phyloP scores from a whole-genome alignment of 345 rosid genomes.

The Syzygium aqueum region DNA sequence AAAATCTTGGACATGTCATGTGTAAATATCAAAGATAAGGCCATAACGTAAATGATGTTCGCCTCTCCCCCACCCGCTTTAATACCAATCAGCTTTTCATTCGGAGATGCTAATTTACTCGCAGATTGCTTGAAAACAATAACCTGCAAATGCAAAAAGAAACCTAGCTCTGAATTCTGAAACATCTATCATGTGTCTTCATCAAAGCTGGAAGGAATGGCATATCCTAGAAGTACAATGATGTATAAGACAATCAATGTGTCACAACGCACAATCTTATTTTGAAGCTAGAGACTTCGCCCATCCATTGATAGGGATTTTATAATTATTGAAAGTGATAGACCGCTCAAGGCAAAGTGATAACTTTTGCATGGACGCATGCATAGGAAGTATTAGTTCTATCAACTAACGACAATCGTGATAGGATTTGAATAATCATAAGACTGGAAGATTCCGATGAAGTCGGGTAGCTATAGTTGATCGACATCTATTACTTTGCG shows the following conservation, averaged over 20 bases:
- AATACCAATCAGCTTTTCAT: constrained; percentile 81
- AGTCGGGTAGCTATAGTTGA: neutral
- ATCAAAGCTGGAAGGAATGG: neutral
- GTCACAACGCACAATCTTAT: too few species aligned
- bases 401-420: too few species aligned
- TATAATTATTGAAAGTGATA: too few species aligned
- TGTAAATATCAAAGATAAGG: neutral
- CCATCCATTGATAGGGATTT: too few species aligned
- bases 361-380: too few species aligned
- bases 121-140: constrained; percentile 85
- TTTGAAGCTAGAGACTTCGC: too few species aligned
- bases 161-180: neutral
- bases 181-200: neutral
- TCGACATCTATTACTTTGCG: neutral
- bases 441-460: too few species aligned
- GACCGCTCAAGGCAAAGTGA: too few species aligned
- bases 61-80: constrained; percentile 73
- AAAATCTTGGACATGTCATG: neutral
- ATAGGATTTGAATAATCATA: too few species aligned
- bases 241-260: too few species aligned
- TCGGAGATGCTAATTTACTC: constrained; percentile 69
- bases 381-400: too few species aligned
- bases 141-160: constrained; percentile 25
- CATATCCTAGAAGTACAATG: too few species aligned
- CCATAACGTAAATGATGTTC: constrained; percentile 1